Percentiles rank a stretch among this genome's conserved stretches.
Evolutionary conservation across 1,284 basidiomycete genomes (phyloP).

Genomic region (Puccinia hordei): DNA sequence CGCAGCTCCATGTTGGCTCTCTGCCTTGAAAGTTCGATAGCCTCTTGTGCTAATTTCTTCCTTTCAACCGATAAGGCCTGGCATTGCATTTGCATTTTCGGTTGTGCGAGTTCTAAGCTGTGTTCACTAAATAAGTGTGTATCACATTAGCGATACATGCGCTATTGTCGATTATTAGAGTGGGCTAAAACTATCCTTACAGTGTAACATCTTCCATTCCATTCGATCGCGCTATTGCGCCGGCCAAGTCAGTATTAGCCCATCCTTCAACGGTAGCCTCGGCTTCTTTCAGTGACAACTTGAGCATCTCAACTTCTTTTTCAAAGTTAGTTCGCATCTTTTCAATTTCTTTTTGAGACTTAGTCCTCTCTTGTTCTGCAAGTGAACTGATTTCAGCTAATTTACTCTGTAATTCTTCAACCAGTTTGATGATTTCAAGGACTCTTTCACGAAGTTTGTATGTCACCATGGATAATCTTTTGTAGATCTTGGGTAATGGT

Average conservation of each 20-base stretch:
- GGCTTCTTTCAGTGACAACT: conserved; percentile 21
- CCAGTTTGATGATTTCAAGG: conserved; percentile 1
- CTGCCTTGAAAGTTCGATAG: conserved; percentile 18
- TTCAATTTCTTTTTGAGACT: background rate
- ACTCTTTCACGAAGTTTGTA: conserved; percentile 33
- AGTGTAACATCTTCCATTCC: conserved; percentile 7
- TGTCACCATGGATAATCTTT: conserved; percentile 21
- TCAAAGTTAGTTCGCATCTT: conserved; percentile 2
- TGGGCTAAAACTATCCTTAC: background rate
- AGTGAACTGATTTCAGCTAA: conserved; percentile 11
- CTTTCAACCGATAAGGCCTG: conserved; percentile 14
- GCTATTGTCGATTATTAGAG: too few relatives aligned
- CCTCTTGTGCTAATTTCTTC: conserved; percentile 28
- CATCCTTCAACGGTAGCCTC: conserved; percentile 34
- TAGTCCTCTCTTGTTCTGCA: conserved; percentile 16
- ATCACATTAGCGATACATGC: background rate
- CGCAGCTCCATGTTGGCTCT: conserved; percentile 20
- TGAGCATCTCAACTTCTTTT: conserved; percentile 32
- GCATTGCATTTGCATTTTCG: background rate
- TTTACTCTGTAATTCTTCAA: conserved; percentile 17
- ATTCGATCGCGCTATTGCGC: background rate
- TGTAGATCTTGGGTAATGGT: conserved; percentile 28
- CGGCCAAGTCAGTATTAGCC: conserved; percentile 21
- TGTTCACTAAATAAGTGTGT: background rate
- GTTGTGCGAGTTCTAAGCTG: background rate